Percentiles rank a stretch among this genome's conserved stretches.
phyloP scores from a whole-genome alignment of 768 basidiomycete species.

The Phanerochaete sordida region DNA sequence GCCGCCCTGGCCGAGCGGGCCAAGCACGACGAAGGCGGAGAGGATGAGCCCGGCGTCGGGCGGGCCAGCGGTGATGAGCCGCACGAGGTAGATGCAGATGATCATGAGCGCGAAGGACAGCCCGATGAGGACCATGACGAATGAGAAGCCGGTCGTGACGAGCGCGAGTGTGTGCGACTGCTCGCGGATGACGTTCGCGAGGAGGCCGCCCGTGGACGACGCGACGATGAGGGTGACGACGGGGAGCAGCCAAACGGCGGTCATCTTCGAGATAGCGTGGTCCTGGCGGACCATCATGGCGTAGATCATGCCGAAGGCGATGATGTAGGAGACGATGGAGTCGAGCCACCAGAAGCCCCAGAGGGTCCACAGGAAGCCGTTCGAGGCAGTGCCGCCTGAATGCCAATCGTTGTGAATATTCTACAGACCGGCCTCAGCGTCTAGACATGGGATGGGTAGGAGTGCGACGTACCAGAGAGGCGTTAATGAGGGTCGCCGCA shows the following conservation, averaged over 20 bases:
- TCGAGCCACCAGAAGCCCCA: slow-evolving; percentile 56
- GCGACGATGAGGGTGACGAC: slow-evolving; percentile 52
- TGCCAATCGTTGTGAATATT: slow-evolving; percentile 31
- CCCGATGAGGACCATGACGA: slow-evolving; percentile 42
- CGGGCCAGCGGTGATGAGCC: slow-evolving; percentile 39
- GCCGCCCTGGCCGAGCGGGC: slow-evolving; percentile 52
- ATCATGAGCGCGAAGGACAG: slow-evolving; percentile 47
- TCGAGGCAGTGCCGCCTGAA: slow-evolving; percentile 29
- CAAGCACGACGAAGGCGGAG: slow-evolving; percentile 46
- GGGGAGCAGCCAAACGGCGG: slow-evolving; percentile 48
- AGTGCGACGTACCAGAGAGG: slow-evolving; percentile 33
- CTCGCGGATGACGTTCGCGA: slow-evolving; percentile 35
- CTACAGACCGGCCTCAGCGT: slow-evolving; percentile 11
- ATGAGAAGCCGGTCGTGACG: slow-evolving; percentile 40
- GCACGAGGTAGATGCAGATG: slow-evolving; percentile 43
- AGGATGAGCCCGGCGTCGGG: slow-evolving; percentile 37
- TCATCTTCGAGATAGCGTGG: slow-evolving; percentile 37
- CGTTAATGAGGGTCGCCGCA: slow-evolving; percentile 39
- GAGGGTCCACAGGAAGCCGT: slow-evolving; percentile 35
- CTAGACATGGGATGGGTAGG: too few species aligned
- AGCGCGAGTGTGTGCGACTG: slow-evolving; percentile 36
- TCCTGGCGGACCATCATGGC: slow-evolving; percentile 44
- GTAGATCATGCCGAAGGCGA: slow-evolving; percentile 48
- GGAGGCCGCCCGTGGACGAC: slow-evolving; percentile 45
- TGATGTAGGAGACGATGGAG: slow-evolving; percentile 34